Conservation (phyloP, 768 basidiomycete species). For the Agrocybe praecox region DNA sequence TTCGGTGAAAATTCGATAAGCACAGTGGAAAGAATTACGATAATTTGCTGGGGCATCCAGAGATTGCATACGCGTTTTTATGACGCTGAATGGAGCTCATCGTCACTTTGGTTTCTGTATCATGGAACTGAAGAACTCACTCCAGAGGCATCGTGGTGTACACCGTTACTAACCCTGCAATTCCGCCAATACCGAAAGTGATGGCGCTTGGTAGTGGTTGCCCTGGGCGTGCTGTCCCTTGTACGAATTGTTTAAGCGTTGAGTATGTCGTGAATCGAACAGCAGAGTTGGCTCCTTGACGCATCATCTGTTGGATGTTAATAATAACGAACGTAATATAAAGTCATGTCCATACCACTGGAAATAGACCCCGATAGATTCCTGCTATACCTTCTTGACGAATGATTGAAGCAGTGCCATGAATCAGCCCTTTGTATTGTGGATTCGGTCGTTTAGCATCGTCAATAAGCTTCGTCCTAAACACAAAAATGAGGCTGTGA, state of each 20-base stretch:
- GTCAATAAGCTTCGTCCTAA: constrained; percentile 95
- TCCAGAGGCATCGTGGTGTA: constrained; percentile 88
- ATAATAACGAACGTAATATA: not conserved
- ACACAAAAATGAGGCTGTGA: not conserved
- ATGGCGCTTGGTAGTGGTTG: constrained; percentile 83
- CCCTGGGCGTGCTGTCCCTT: constrained; percentile 80
- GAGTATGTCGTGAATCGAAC: constrained; percentile 95
- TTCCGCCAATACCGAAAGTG: constrained; percentile 92
- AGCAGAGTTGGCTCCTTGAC: constrained; percentile 97
- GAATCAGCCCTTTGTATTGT: constrained; percentile 82
- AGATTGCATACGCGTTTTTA: constrained; percentile 99
- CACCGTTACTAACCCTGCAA: constrained; percentile 94
- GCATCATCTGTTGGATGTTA: constrained; percentile 72
- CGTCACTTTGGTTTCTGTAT: not conserved
- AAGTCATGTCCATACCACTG: constrained; percentile 68
- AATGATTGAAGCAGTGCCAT: constrained; percentile 82
- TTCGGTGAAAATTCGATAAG: constrained; percentile 91
- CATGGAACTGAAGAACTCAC: constrained; percentile 37
- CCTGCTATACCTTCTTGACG: constrained; percentile 83
- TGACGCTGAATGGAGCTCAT: constrained; percentile 79
- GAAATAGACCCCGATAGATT: constrained; percentile 90
- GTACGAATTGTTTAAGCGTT: constrained; percentile 91
- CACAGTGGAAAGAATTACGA: constrained; percentile 94
- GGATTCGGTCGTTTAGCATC: constrained; percentile 87
- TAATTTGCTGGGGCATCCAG: constrained; percentile 83